Base-by-base conservation (phyloP, 768 basidiomycete species). In the Dacryopinax primogenitus region DNA sequence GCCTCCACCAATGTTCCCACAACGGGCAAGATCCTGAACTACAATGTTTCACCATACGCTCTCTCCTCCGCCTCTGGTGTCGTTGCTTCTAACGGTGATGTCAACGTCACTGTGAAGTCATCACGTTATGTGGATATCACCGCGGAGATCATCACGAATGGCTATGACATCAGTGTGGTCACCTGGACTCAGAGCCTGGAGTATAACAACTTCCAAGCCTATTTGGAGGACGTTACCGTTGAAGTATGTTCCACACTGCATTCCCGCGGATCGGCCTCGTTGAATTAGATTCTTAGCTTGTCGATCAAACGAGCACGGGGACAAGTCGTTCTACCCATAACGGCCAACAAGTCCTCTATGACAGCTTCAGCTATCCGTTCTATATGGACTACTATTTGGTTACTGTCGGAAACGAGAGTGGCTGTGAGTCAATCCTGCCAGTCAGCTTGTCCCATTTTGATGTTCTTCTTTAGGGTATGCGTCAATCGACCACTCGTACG, bases 401-500 rank as follows among this genome's bases (percentile, higher is more conserved):
- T 63, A 63, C 76, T n/a, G 68, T 74, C 0, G 65, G 71, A 4
- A 75, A 75, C 11, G 74, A 76, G 4, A 69, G 72, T 12, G 72
- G 71, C 16, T 77, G 76, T 78, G 63, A 62, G 73, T 68, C 39
- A 6, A 15, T 35, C 16, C n/a, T 44, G n/a, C 23, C 21, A 13
- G n/a, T 7, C 23, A 12, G 4, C 3, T 6, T 28, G 16, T 13
- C 2, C 33, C 0, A 32, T 63, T 32, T 18, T 62, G 2, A 61
- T 15, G 32, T 9, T 6, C 32, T 11, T 21, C 16, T 26, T 11
- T 32, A 68, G 68, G 61, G 58, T 45, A 37, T 36, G 65, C 65
- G 0, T 39, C 35, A 1, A 80, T 90, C 66, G 86, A 90, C 69
- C 88, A 88, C 70, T 85, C 84, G 0, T 90, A 88, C 70, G 73